These are phyloP conservation scores for Leccinum obscurum DNA, from an alignment of 768 basidiomycete species.

Conservation along the genomic window DNA sequence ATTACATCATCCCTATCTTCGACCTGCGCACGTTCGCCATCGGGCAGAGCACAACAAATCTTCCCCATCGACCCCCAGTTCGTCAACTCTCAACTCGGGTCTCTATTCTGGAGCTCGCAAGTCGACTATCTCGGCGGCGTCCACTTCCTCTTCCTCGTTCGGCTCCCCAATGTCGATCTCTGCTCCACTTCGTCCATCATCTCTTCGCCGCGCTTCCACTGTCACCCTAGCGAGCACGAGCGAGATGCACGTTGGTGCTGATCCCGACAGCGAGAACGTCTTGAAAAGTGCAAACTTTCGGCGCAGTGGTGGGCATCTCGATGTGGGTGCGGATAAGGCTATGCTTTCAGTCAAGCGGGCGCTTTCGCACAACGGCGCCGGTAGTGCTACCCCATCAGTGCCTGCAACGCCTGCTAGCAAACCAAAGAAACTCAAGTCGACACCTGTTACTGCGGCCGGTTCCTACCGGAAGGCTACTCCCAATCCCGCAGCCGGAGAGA, in stretches of 20 bases:
- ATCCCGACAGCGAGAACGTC: constrained; percentile 13
- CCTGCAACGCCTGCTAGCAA: constrained; percentile 16
- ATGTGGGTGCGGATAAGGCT: constrained; percentile 20
- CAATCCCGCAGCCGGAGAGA: constrained; percentile 4
- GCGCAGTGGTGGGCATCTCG: constrained; percentile 17
- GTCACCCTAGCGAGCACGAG: constrained; percentile 28
- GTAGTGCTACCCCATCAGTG: neutral
- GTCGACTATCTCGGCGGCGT: constrained; percentile 30
- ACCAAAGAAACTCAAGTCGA: constrained; percentile 17
- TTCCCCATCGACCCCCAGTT: constrained; percentile 60
- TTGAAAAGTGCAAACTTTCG: constrained; percentile 11
- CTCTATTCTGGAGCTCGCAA: constrained; percentile 33
- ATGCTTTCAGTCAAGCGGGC: constrained; percentile 42
- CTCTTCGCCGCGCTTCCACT: constrained; percentile 42
- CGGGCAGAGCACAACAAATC: constrained; percentile 23
- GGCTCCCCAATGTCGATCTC: constrained; percentile 39
- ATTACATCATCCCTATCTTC: constrained; percentile 63
- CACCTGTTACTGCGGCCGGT: neutral
- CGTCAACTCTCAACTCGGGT: constrained; percentile 56
- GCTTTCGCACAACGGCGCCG: constrained; percentile 49
- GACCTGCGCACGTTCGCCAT: constrained; percentile 31
- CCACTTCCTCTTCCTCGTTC: constrained; percentile 33
- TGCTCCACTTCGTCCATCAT: constrained; percentile 41
- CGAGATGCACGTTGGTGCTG: constrained; percentile 13
- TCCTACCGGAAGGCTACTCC: constrained; percentile 8